Conservation (phyloP, 208 protist species). For the Acanthamoeba castellanii region DNA sequence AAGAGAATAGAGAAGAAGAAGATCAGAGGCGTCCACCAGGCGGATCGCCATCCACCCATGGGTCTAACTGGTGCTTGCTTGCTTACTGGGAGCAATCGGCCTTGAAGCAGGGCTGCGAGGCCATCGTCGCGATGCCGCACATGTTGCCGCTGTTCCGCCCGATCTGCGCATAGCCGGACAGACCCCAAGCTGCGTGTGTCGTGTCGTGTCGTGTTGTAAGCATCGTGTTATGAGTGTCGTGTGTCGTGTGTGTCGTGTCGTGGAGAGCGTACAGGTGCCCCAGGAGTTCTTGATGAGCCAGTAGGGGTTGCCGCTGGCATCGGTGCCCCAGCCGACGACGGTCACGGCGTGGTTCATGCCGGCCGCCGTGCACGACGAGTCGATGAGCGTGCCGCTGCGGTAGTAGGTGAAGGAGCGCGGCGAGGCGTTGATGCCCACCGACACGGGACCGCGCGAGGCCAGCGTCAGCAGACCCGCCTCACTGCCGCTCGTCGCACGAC, state of each 20-base stretch:
- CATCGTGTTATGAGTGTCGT: too few relatives aligned
- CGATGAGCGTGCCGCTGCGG: constrained; percentile 89
- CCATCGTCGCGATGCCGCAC: constrained; percentile 59
- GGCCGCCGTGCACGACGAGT: constrained; percentile 84
- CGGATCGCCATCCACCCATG: too few relatives aligned
- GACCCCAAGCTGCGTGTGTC: constrained; percentile 80
- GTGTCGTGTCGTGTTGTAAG: too few relatives aligned
- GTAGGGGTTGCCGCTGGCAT: constrained; percentile 78
- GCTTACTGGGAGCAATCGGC: neutral
- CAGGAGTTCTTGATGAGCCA: constrained; percentile 81
- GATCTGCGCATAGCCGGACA: constrained; percentile 85
- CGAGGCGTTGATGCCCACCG: constrained; percentile 94
- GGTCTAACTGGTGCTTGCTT: too few relatives aligned
- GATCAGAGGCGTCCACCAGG: too few relatives aligned
- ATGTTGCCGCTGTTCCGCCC: constrained; percentile 15
- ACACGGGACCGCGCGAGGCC: constrained; percentile 89
- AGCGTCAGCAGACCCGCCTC: constrained; percentile 4
- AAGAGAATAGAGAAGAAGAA: too few relatives aligned
- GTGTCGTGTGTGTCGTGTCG: too few relatives aligned
- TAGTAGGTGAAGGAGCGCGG: constrained; percentile 89
- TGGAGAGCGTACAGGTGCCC: constrained; percentile 25
- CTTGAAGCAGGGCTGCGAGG: constrained; percentile 16
- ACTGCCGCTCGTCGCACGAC: neutral
- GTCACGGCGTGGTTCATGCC: constrained; percentile 88
- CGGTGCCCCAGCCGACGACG: constrained; percentile 87